Conservation (phyloP, 148 eudicot genomes). For the Camellia granthamiana region DNA sequence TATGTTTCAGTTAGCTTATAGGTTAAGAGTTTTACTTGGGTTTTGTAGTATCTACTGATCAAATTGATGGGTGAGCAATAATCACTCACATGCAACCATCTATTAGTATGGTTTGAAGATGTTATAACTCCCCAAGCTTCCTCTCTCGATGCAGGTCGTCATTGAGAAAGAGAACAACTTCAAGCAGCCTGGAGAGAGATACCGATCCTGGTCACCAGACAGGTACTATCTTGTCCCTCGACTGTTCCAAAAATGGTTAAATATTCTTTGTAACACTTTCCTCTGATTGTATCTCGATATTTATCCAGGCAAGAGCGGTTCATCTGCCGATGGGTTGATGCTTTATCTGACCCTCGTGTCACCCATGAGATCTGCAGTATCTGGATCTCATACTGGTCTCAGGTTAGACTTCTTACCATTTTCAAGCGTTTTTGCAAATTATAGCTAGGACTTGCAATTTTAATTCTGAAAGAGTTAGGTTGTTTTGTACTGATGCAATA, state of each 20-base stretch:
- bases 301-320: constrained; percentile 83
- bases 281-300: neutral
- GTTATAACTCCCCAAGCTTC: neutral
- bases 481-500: neutral
- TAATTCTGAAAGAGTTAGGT: neutral
- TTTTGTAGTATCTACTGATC: neutral
- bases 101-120: neutral
- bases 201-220: constrained; percentile 69
- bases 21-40: neutral
- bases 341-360: constrained; percentile 75
- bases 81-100: neutral
- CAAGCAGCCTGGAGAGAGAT: constrained; percentile 87
- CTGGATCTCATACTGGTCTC: constrained; percentile 93
- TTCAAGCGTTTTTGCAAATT: neutral
- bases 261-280: neutral
- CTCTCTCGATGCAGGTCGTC: constrained; percentile 37
- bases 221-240: constrained; percentile 43
- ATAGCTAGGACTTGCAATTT: neutral
- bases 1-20: constrained; percentile 3
- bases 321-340: constrained; percentile 67
- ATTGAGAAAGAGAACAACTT: constrained; percentile 80
- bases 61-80: neutral
- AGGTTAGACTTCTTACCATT: constrained; percentile 37
- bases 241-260: neutral
- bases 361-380: constrained; percentile 85